Base-by-base conservation (phyloP, 345 rosid genomes). In the Cardamine occulta region DNA sequence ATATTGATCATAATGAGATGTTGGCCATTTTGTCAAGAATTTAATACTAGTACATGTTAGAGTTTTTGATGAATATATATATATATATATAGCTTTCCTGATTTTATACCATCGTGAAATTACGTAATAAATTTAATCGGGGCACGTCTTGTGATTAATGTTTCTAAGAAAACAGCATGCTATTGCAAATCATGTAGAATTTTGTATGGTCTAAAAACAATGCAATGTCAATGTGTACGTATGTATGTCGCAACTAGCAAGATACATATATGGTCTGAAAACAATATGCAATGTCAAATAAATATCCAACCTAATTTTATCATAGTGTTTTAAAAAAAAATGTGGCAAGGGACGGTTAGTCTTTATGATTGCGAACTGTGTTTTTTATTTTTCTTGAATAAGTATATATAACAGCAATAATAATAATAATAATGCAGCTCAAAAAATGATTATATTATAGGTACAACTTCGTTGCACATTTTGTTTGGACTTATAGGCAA, bases 391-490 rank as follows among this genome's bases (percentile, higher is more conserved):
- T 5, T 15, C 14, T 5, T 6, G 15, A 44, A n/a, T 45, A n/a
- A 45, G 11, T 32, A 66, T 10, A 55, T 42, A 44, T 55, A 45
- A 24, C 26, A 55, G 13, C 58, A 44, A 64, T 7, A 60, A 53
- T 62, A 70, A 53, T 58, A 78, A 65, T 39, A 24, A 44, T 28
- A 4, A 28, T 28, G 31, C 31, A 63, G 58, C 64, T 13, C 2
- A 31, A 57, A 63, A 47, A 49, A 76, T 37, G 29, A 49, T 57
- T 72, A 49, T 66, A 65, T 49, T 72, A 57, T 72, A 57, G 63
- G 73, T 66, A 72, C 77, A 78, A 78, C 76, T 37, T 72, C 68
- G 47, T 71, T 55, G 73, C n/a, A 72, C 63, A 53, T 2, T 42
- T 24, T 8, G 18, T 52, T 72, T 72, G 68, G 69, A 72, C 42